phyloP scores from a whole-genome alignment of 345 rosid species.

The Eucalyptus shirleyi region DNA sequence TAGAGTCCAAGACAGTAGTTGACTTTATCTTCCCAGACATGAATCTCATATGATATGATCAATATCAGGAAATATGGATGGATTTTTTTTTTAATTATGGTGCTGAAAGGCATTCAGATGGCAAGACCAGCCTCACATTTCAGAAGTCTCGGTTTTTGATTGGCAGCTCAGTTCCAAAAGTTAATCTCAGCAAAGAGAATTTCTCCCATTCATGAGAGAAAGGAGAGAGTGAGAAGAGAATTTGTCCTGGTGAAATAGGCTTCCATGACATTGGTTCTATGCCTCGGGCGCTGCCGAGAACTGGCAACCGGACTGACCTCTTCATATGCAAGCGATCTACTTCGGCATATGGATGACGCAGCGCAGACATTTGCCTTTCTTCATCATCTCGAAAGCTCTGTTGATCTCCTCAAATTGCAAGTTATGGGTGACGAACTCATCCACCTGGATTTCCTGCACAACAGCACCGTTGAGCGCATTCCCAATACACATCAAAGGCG shows the following conservation, averaged over 20 bases:
- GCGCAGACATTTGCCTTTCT: constrained; percentile 69
- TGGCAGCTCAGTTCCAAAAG: neutral
- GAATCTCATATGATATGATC: neutral
- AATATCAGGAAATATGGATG: neutral
- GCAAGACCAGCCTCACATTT: neutral
- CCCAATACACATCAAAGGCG: neutral
- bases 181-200: neutral
- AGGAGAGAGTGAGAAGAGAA: neutral
- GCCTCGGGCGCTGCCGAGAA: neutral
- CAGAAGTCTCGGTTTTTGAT: neutral
- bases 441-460: constrained; percentile 63
- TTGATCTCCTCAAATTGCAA: constrained; percentile 65
- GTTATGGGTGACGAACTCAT: constrained; percentile 63
- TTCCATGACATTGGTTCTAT: neutral
- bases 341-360: constrained; percentile 72
- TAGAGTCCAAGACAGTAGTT: neutral
- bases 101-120: neutral
- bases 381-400: constrained; percentile 67
- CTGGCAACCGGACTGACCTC: neutral
- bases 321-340: neutral
- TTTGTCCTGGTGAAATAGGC: neutral
- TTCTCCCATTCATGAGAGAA: neutral
- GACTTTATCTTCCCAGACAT: neutral
- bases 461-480: neutral
- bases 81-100: neutral